phyloP scores from a whole-genome alignment of 108 stramenopile species.

The Pelagomonas calceolata region DNA sequence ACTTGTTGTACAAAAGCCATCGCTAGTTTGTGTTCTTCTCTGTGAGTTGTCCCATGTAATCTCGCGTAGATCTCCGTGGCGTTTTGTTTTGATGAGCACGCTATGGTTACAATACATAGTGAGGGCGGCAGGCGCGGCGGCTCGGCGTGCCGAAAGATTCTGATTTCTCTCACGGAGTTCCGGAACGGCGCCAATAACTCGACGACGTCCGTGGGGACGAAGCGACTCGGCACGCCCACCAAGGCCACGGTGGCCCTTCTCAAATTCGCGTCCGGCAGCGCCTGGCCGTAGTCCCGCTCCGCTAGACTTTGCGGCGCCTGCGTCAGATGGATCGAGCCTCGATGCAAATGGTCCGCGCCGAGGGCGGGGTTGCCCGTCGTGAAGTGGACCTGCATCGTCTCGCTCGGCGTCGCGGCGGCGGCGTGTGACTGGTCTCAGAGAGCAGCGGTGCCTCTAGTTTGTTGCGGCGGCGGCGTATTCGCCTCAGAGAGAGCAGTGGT shows the following conservation, averaged over 20 bases:
- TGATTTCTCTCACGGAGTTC: background rate
- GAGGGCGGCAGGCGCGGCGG: background rate
- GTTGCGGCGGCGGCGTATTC: no score
- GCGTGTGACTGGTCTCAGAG: no score
- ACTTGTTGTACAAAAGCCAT: background rate
- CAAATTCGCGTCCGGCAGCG: background rate
- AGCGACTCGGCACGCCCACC: background rate
- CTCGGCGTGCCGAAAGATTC: background rate
- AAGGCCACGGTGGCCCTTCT: background rate
- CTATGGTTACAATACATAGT: background rate
- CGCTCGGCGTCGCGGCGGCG: no score
- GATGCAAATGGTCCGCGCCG: background rate
- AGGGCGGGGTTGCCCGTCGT: background rate
- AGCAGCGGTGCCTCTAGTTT: no score
- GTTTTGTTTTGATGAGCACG: no score
- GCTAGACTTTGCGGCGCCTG: background rate
- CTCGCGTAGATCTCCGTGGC: background rate
- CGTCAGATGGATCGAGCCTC: background rate
- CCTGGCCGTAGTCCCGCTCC: background rate
- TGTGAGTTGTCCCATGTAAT: slow-evolving; percentile 10
- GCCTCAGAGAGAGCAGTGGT: no score
- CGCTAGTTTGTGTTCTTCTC: slow-evolving; percentile 4
- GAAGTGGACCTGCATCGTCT: background rate
- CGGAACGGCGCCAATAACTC: background rate
- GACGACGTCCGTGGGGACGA: background rate